Evolutionary conservation across 352 stramenopile genomes (phyloP), one percentile per base, ranked within the genome.

Genomic region (Aphanomyces astaci): DNA sequence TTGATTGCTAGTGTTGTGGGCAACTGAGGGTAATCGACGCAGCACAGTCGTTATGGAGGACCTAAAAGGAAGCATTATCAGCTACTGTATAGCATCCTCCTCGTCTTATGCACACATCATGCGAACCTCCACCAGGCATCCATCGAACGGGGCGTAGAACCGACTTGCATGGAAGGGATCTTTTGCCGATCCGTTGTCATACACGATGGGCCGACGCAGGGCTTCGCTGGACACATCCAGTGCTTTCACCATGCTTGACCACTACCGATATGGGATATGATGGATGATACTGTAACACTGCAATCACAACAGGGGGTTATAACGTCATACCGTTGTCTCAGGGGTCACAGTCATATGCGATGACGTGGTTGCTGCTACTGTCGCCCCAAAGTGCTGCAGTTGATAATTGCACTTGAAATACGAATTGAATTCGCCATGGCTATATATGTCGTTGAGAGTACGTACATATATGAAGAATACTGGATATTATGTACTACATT

Each of bases 351-450:
- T 72, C 0, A 76, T 71, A n/a, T n/a, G 7, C 51, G 22, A 76
- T 78, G 0, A 4, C 32, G 24, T 40, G 24, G n/a, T 39, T 33
- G 25, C 17, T 10, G 7, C 24, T 13, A 28, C 13, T 55, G 31
- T 56, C n/a, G n/a, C 5, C 7, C 72, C 78, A 30, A 81, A 74
- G 46, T 92, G 86, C 57, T 72, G 80, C 46, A 94, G 63, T 19
- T 73, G 77, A 45, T 89, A 94, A 59, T 94, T 94, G 74, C 84
- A 94, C 65, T 94, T 94, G 69, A 90, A 79, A 70, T 92, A 94
- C 15, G 79, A 73, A 13, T 82, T 83, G 65, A 94, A 94, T 40
- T 90, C 84, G 1, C 84, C 79, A 36, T 94, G 84, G 7, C 84
- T 92, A 31, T 1, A n/a, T n/a, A n/a, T n/a, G n/a, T n/a, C n/a